These are phyloP conservation scores for Actinomucor elegans DNA, from an alignment of 371 early-diverging fungal genomes.

Conservation along the genomic window DNA sequence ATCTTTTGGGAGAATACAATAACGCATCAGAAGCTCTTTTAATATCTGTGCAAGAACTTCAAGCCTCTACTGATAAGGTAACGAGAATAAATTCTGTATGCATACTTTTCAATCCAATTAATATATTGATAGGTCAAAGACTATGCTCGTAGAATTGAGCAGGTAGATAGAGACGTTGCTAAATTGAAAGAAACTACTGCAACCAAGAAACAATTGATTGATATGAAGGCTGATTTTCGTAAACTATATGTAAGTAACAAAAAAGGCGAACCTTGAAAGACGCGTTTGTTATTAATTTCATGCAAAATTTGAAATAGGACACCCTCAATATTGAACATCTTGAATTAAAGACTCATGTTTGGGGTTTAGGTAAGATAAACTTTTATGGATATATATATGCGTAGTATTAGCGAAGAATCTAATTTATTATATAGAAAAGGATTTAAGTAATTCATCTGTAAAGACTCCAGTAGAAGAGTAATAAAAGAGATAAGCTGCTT, in stretches of 20 bases:
- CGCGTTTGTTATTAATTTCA: background rate
- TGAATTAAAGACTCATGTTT: slow-evolving; percentile 75
- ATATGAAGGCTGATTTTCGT: slow-evolving; percentile 63
- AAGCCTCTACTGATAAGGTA: slow-evolving; percentile 74
- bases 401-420: background rate
- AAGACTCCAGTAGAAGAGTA: too few species aligned
- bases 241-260: slow-evolving; percentile 59
- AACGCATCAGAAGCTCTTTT: slow-evolving; percentile 68
- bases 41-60: slow-evolving; percentile 74
- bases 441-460: slow-evolving; percentile 3
- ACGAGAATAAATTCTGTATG: background rate
- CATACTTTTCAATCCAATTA: too few species aligned
- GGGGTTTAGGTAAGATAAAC: slow-evolving; percentile 60
- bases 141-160: slow-evolving; percentile 77
- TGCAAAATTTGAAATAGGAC: slow-evolving; percentile 39
- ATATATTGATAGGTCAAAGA: slow-evolving; percentile 25
- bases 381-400: too few species aligned
- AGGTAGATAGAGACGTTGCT: slow-evolving; percentile 64
- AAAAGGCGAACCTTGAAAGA: background rate
- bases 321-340: slow-evolving; percentile 71
- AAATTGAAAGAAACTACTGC: slow-evolving; percentile 60
- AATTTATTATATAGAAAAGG: slow-evolving; percentile 9
- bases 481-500: too few species aligned
- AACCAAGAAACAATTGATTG: slow-evolving; percentile 66
- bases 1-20: slow-evolving; percentile 81